Percentiles rank a stretch among this genome's conserved stretches.
These are phyloP conservation scores for Trametes versicolor DNA, from an alignment of 1,284 basidiomycete species.

Conservation along the genomic window DNA sequence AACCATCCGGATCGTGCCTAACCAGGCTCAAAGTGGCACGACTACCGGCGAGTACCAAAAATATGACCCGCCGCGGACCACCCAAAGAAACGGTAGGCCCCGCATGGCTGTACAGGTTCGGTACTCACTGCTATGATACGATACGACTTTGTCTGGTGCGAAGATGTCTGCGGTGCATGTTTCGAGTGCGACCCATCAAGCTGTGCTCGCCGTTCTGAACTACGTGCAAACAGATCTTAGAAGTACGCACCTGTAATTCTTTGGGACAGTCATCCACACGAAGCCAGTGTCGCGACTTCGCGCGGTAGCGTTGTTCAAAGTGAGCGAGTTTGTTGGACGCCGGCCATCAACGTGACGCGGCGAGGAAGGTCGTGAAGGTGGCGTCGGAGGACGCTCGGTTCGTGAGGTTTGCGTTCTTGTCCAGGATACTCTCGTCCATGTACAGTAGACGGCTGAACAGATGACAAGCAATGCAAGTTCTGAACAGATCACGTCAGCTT, in stretches of 20 bases:
- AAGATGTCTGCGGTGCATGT: too few species aligned
- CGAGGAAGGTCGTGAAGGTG: slow-evolving; percentile 48
- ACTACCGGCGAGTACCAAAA: too few species aligned
- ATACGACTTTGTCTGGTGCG: too few species aligned
- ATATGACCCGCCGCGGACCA: too few species aligned
- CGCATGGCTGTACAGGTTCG: too few species aligned
- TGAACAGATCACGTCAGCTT: slow-evolving; percentile 40
- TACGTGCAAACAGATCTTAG: too few species aligned
- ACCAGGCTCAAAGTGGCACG: too few species aligned
- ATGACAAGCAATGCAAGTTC: slow-evolving; percentile 68
- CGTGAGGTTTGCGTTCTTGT: slow-evolving; percentile 43
- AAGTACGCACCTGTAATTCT: slow-evolving; percentile 78
- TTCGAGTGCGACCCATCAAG: too few species aligned
- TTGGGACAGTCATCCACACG: slow-evolving; percentile 90
- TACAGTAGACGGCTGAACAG: slow-evolving; percentile 68
- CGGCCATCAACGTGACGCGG: slow-evolving; percentile 53
- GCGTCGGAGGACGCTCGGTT: slow-evolving; percentile 38
- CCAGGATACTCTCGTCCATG: slow-evolving; percentile 66
- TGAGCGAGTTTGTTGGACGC: slow-evolving; percentile 12
- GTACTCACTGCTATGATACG: too few species aligned
- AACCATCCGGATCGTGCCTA: too few species aligned
- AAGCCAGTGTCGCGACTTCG: slow-evolving; percentile 58
- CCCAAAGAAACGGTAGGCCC: too few species aligned
- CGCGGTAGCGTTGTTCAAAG: slow-evolving; percentile 14
- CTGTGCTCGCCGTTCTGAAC: too few species aligned